Conservation (phyloP, 805 yeast genomes). For the Myxozyma udenii region DNA sequence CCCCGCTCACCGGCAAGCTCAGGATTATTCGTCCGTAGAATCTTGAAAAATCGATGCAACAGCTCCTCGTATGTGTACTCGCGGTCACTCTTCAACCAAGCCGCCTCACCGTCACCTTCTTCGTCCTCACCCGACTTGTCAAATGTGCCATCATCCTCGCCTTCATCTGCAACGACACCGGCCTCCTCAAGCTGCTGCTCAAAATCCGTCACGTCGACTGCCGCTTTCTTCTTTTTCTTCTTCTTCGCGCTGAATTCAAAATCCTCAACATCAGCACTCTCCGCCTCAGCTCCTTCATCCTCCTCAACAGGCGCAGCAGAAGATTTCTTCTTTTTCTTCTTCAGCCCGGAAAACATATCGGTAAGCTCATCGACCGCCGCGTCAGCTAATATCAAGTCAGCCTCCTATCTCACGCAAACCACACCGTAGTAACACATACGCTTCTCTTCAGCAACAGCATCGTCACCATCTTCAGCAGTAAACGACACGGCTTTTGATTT, state of each 20-base stretch:
- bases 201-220: slow-evolving; percentile 67
- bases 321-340: slow-evolving; percentile 78
- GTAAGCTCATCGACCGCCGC: slow-evolving; percentile 44
- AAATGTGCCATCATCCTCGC: slow-evolving; percentile 33
- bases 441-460: slow-evolving; percentile 12
- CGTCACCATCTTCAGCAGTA: slow-evolving; percentile 13
- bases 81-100: slow-evolving; percentile 40
- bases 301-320: slow-evolving; percentile 36
- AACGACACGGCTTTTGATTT: slow-evolving; percentile 32
- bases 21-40: slow-evolving; percentile 90
- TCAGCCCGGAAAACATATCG: slow-evolving; percentile 73
- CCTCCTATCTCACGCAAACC: background rate
- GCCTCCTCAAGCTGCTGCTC: slow-evolving; percentile 88
- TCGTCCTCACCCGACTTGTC: slow-evolving; percentile 33
- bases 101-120: slow-evolving; percentile 25
- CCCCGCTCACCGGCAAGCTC: slow-evolving; percentile 96
- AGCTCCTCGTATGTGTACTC: slow-evolving; percentile 75
- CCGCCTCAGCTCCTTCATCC: slow-evolving; percentile 34
- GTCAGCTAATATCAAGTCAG: slow-evolving; percentile 17
- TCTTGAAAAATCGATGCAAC: slow-evolving; percentile 77
- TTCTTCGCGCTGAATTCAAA: slow-evolving; percentile 57
- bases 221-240: slow-evolving; percentile 71
- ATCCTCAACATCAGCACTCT: slow-evolving; percentile 27
- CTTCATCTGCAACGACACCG: slow-evolving; percentile 60
- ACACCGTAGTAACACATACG: slow-evolving; percentile 3